Evolutionary conservation across 1,284 basidiomycete species (phyloP), one percentile per base, ranked within the genome.

Genomic region (Uromyces viciae-fabae): DNA sequence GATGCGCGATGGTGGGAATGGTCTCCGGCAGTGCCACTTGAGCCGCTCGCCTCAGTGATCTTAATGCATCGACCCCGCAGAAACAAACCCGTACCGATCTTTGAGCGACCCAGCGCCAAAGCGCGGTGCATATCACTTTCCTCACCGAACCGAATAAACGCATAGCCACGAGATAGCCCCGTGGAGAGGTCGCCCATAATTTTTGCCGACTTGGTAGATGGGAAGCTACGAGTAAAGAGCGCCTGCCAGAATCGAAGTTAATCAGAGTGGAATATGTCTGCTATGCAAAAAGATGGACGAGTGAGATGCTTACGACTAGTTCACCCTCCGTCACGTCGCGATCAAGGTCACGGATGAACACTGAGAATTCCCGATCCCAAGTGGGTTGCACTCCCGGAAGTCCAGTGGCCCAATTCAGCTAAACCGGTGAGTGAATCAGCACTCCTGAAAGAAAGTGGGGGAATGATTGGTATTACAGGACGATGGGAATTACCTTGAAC

Each of bases 101-200:
- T 81, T 56, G 83, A 83, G 49, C 83, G 82, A 22, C 85, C 85
- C 28, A 85, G 81, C 14, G 92, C 91, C 79, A 95, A 88, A 4
- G 93, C 93, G 74, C 94, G 91, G 84, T 93, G 91, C 86, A 94
- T 93, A 86, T 95, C 94, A 56, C 90, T 87, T 86, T 94, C 93
- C 82, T 94, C 92, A 7, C 92, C 92, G 85, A 95, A 95, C 82
- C 93, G 89, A 43, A 95, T 93, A 84, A 95, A 95, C 36, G 93
- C 93, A 86, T 94, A 95, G 7, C 94, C 93, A 83, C 93, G 89
- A 56, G 92, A 94, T n/a, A 94, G 90, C 31, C 93, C 93, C 11
- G 93, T 94, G 52, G 91, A 90, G 11, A 93, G 92, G 86, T 95
- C 94, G 64, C 93, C 87, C 93, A 95, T 94, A 83, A 95, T 94